These are phyloP conservation scores for Podospora didyma DNA, from an alignment of 495 filamentous ascomycete species.

Conservation along the genomic window DNA sequence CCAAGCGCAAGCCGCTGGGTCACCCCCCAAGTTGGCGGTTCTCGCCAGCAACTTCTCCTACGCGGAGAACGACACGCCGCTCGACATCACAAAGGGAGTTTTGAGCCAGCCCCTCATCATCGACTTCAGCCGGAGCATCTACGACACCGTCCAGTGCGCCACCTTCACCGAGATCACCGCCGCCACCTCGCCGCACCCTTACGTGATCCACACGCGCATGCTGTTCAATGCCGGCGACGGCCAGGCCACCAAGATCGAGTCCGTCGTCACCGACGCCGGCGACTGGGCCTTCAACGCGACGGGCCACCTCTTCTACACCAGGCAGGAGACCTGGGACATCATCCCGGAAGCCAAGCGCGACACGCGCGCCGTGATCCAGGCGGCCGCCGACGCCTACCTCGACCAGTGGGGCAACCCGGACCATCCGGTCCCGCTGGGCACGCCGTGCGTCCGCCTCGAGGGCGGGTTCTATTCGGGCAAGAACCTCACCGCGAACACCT, in stretches of 20 bases:
- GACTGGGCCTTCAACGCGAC: constrained; percentile 42
- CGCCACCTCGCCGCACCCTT: constrained; percentile 27
- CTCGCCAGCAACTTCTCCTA: constrained; percentile 24
- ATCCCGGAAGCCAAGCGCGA: constrained; percentile 29
- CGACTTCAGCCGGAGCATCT: constrained; percentile 40
- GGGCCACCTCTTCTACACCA: constrained; percentile 26
- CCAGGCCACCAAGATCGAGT: constrained; percentile 31
- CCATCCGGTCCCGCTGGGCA: constrained; percentile 25
- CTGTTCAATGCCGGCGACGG: constrained; percentile 17
- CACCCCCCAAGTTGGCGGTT: constrained; percentile 4
- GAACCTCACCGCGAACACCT: constrained; percentile 30
- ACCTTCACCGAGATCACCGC: constrained; percentile 45
- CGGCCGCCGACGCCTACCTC: constrained; percentile 35
- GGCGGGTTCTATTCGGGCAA: constrained; percentile 36
- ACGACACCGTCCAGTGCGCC: constrained; percentile 42
- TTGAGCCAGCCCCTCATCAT: constrained; percentile 38
- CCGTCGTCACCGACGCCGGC: constrained; percentile 32
- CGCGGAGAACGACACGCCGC: constrained; percentile 30
- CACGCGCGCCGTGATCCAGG: constrained; percentile 29
- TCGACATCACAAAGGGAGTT: constrained; percentile 34
- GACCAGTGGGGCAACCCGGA: constrained; percentile 29
- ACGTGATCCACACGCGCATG: constrained; percentile 37
- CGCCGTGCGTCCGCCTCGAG: constrained; percentile 33
- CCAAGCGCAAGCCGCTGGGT: constrained; percentile 16
- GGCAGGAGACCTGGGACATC: constrained; percentile 33